Evolutionary conservation across 768 basidiomycete genomes (phyloP).

Genomic region (Boletus speciosus): DNA sequence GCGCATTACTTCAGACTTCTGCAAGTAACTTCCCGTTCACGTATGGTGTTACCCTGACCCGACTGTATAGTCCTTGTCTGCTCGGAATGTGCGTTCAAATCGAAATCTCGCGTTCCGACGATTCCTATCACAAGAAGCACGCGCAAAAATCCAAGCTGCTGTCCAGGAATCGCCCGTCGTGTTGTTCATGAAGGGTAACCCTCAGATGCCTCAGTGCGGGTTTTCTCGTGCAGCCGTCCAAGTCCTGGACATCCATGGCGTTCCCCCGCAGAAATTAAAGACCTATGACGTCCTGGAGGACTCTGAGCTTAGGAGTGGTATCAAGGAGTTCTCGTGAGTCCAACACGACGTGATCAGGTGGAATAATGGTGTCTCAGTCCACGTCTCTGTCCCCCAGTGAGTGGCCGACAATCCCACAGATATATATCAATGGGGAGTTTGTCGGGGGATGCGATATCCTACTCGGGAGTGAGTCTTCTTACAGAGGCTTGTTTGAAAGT

Average conservation of each 20-base stretch:
- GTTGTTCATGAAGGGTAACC: constrained; percentile 98
- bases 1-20: constrained; percentile 11
- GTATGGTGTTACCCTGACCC: neutral
- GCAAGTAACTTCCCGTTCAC: constrained; percentile 5
- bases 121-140: constrained; percentile 59
- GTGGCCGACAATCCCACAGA: constrained; percentile 97
- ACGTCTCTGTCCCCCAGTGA: constrained; percentile 49
- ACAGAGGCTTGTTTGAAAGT: neutral
- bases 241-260: constrained; percentile 80
- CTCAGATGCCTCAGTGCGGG: constrained; percentile 82
- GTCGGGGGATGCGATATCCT: constrained; percentile 97
- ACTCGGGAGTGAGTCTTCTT: constrained; percentile 65
- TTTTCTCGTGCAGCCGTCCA: constrained; percentile 95
- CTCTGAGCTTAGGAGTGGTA: constrained; percentile 72
- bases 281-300: constrained; percentile 92
- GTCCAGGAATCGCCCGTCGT: constrained; percentile 78
- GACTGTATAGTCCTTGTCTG: neutral
- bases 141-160: constrained; percentile 66
- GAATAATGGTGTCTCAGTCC: neutral
- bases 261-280: constrained; percentile 75
- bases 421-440: constrained; percentile 94
- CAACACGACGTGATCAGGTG: neutral
- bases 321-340: constrained; percentile 98
- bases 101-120: constrained; percentile 31
- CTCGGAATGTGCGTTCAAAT: constrained; percentile 12